Percentiles rank a stretch among this genome's conserved stretches.
phyloP scores from a whole-genome alignment of 345 rosid genomes.

The Isatis tinctoria region DNA sequence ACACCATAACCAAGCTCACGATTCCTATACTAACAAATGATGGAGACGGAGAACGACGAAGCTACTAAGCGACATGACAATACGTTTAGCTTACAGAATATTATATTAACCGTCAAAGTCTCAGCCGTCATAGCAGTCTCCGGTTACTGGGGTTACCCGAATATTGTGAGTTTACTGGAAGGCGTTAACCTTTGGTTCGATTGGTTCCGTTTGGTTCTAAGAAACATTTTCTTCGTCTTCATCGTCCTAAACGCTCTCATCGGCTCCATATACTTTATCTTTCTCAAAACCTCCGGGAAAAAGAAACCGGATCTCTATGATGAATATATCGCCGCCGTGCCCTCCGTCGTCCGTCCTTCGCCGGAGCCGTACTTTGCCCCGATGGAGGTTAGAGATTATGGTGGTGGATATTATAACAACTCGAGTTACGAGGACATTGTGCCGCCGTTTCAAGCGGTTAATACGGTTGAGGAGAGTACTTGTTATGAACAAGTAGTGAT shows the following conservation, averaged over 20 bases:
- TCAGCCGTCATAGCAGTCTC: not conserved
- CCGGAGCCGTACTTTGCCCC: not conserved
- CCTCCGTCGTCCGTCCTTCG: not conserved
- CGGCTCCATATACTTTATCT: not conserved
- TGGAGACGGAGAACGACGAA: constrained; percentile 4
- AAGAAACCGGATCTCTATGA: not conserved
- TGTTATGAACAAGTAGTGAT: not conserved
- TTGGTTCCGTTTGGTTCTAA: not conserved
- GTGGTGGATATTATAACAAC: not conserved
- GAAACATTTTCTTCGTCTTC: not conserved
- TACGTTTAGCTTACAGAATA: not conserved
- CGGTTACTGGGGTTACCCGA: not conserved
- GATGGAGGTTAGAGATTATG: not conserved
- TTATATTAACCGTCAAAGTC: not conserved
- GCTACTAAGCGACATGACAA: not conserved
- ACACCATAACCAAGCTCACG: not conserved
- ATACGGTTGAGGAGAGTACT: not conserved
- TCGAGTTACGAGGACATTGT: not conserved
- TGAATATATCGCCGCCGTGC: not conserved
- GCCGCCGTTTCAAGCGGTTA: not conserved
- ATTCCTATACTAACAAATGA: not conserved
- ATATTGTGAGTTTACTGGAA: not conserved
- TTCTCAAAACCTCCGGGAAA: not conserved
- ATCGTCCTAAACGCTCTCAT: not conserved
- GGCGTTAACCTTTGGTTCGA: not conserved